These are phyloP conservation scores for Elymus sibiricus DNA, from an alignment of 176 grass and related monocot genomes.

Conservation along the genomic window DNA sequence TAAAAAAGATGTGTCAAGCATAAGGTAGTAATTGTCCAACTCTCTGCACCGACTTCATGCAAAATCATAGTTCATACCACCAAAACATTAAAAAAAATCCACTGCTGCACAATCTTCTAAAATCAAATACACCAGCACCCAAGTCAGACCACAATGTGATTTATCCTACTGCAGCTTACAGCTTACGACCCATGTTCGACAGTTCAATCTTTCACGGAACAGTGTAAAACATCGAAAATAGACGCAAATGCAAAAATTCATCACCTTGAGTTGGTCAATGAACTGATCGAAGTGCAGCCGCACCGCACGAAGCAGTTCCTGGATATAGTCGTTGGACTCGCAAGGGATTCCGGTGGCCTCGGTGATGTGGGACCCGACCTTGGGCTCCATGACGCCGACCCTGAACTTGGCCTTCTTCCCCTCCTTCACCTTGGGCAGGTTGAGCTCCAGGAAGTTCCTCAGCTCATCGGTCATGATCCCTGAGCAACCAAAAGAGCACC, in stretches of 20 bases:
- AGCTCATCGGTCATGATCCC: constrained; percentile 77
- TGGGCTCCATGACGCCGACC: constrained; percentile 57
- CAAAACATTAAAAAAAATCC: not conserved
- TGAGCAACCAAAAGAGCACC: constrained; percentile 19
- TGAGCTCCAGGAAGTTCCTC: constrained; percentile 77
- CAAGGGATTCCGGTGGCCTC: constrained; percentile 71
- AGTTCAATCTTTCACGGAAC: not conserved
- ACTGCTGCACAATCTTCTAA: not conserved
- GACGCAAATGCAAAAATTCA: not conserved
- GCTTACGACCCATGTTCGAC: not conserved
- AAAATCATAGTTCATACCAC: not conserved
- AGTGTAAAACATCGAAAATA: not conserved
- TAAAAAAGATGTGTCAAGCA: not conserved
- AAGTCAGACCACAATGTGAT: not conserved
- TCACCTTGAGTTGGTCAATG: constrained; percentile 72
- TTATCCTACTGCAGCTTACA: not conserved
- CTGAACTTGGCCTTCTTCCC: constrained; percentile 35
- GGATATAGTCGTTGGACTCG: constrained; percentile 74
- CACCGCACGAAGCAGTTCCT: constrained; percentile 68
- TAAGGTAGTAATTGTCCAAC: not conserved
- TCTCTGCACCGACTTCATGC: not conserved
- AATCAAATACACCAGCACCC: not conserved
- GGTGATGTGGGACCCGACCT: constrained; percentile 66
- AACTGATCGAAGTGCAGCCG: constrained; percentile 63
- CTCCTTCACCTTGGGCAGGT: constrained; percentile 50